Percentiles rank a stretch among this genome's conserved stretches.
phyloP scores from a whole-genome alignment of 805 yeast species.

The Soucietia sequanensis region DNA sequence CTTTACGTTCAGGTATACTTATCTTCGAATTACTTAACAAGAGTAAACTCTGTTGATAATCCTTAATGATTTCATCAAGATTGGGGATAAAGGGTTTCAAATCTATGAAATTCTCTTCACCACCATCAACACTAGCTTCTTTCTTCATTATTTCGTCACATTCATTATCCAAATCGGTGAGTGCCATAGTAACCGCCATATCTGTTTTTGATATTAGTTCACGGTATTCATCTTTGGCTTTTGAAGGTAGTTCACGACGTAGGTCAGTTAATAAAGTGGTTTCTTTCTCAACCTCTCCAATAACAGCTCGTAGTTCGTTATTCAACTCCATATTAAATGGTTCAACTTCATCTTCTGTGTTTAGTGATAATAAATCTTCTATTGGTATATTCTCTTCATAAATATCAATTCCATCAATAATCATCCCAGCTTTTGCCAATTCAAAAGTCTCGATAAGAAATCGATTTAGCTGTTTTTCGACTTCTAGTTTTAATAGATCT shows the following conservation, averaged over 20 bases:
- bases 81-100: constrained; percentile 3
- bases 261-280: constrained; percentile 56
- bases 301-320: constrained; percentile 53
- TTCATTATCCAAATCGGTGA: constrained; percentile 17
- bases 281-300: constrained; percentile 60
- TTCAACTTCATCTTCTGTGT: constrained; percentile 46
- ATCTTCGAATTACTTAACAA: constrained; percentile 33
- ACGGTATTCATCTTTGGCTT: constrained; percentile 36
- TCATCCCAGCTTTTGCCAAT: constrained; percentile 51
- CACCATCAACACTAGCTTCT: constrained; percentile 9
- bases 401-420: constrained; percentile 54
- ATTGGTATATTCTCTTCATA: constrained; percentile 12
- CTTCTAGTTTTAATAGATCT: constrained; percentile 48
- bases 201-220: constrained; percentile 30
- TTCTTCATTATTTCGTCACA: constrained; percentile 1
- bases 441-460: constrained; percentile 57
- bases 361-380: constrained; percentile 6
- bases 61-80: constrained; percentile 18
- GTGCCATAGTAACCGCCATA: constrained; percentile 24
- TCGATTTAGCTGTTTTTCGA: constrained; percentile 41
- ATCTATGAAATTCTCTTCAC: constrained; percentile 8
- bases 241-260: constrained; percentile 51
- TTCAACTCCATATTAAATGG: constrained; percentile 70
- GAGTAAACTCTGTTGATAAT: constrained; percentile 26
- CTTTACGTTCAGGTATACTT: constrained; percentile 33